phyloP scores from a whole-genome alignment of 768 basidiomycete species.

The Lentinula guzmanii region DNA sequence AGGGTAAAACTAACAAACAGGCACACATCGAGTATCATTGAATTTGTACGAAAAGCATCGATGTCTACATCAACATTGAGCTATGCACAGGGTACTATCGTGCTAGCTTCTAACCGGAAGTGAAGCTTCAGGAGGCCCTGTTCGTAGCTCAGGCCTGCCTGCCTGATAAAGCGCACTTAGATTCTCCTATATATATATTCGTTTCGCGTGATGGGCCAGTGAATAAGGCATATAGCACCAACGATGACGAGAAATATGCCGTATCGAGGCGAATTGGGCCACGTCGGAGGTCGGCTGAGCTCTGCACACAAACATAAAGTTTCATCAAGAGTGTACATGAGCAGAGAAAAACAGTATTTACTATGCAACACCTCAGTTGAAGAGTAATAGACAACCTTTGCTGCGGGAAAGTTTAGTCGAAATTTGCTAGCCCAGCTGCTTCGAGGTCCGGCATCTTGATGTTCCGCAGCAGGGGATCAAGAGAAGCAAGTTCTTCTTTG shows the following conservation, averaged over 20 bases:
- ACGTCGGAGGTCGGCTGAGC: not conserved
- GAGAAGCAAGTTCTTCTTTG: conserved; percentile 74
- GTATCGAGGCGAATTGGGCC: not conserved
- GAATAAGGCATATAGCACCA: not conserved
- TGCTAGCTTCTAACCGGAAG: not conserved
- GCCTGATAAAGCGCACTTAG: too few relatives aligned
- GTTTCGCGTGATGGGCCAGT: not conserved
- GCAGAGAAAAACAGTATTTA: not conserved
- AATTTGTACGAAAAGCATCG: not conserved
- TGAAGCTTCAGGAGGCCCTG: not conserved
- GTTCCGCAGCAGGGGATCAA: conserved; percentile 73
- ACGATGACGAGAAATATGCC: not conserved
- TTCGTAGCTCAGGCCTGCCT: too few relatives aligned
- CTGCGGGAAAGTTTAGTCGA: not conserved
- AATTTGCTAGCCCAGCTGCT: conserved; percentile 6
- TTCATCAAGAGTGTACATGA: not conserved
- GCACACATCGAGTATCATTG: too few relatives aligned
- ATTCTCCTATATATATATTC: too few relatives aligned
- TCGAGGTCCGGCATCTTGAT: conserved; percentile 30
- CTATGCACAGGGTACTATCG: not conserved
- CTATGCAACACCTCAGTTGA: not conserved
- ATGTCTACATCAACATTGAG: not conserved
- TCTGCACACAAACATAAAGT: not conserved
- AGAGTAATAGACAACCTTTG: not conserved
- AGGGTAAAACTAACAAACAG: too few relatives aligned